Conservation (phyloP, 2,329 filamentous ascomycete genomes). For the Diaporthe longicolla region DNA sequence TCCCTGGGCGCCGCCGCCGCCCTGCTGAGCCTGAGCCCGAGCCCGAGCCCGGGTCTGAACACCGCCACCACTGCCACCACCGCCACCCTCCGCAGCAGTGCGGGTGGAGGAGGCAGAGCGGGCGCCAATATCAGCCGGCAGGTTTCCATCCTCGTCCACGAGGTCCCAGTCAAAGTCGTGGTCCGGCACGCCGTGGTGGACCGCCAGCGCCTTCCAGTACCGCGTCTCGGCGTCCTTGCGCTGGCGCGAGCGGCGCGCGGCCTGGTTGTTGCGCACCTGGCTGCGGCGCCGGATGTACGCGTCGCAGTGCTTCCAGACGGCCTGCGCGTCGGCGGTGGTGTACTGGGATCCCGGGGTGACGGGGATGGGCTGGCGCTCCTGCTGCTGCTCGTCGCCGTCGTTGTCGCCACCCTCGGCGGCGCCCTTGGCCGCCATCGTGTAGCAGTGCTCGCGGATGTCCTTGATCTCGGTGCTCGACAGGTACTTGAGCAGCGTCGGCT, state of each 20-base stretch:
- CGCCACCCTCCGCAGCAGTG: not conserved
- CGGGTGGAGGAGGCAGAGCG: too few species aligned
- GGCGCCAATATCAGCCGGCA: too few species aligned
- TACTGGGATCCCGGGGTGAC: conserved; percentile 3
- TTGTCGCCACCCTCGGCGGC: not conserved
- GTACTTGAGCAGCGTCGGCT: conserved; percentile 26
- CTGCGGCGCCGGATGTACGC: conserved; percentile 40
- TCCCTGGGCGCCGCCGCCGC: not conserved
- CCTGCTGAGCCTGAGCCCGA: not conserved
- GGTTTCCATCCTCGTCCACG: not conserved
- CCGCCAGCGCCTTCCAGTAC: conserved; percentile 38
- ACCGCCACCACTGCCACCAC: not conserved
- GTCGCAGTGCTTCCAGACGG: conserved; percentile 40
- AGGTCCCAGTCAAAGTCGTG: conserved; percentile 23
- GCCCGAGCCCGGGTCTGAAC: not conserved
- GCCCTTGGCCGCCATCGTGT: conserved; percentile 4
- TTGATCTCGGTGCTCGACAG: conserved; percentile 39
- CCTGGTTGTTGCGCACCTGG: conserved; percentile 41
- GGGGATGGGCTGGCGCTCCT: too few species aligned
- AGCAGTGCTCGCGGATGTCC: conserved; percentile 41
- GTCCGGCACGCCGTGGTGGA: conserved; percentile 35
- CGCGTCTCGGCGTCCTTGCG: conserved; percentile 37
- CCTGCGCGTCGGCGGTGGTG: conserved; percentile 35
- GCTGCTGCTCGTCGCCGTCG: not conserved
- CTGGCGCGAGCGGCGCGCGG: conserved; percentile 33